Base-by-base conservation (phyloP, 306 rosid genomes). In the Quercus wislizeni region DNA sequence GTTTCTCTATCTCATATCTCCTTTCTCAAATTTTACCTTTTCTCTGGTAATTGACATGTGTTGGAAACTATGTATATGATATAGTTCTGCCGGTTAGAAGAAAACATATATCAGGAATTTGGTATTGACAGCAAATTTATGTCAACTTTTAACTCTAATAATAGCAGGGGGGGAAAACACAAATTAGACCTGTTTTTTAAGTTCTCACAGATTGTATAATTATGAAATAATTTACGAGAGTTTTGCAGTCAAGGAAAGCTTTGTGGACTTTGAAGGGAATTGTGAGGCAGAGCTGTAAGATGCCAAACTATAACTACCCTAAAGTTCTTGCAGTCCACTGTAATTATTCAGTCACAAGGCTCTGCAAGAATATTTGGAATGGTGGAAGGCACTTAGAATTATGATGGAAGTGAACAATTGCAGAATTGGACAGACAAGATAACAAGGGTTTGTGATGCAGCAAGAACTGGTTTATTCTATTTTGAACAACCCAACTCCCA, bases 181-280 rank as follows among this genome's bases (percentile, higher is more conserved):
- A 63, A 28, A 35, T 63, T 63, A 30, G 69, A 14, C 28, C 43
- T 63, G 11, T 63, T 5, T 63, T 62, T 23, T 61, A 8, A 19
- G 7, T 28, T 21, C 73, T 25, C 51, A 23, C 23, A 10, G 27
- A 31, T 19, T 68, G 14, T 54, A 56, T 21, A 25, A 1, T 62
- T 76, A 52, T 38, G 25, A 67, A 54, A 15, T 14, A 73, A 56
- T 19, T 20, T 67, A 41, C 28, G 55, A 23, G 70, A 70, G 55
- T 33, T 38, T 83, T 80, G 49, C 84, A 95, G 99, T 97, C 97
- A 77, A 95, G 82, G 84, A 91, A 91, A 81, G 97, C 99, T 64
- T 81, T 89, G 88, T 69, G 91, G 74, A 97, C 99, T 81, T 81
- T 90, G 78, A 92, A 90, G 87, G 99, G 99, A 79, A 92, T 92